These are phyloP conservation scores for Nothopassalora personata DNA, from an alignment of 2,329 filamentous ascomycete genomes.

Conservation along the genomic window DNA sequence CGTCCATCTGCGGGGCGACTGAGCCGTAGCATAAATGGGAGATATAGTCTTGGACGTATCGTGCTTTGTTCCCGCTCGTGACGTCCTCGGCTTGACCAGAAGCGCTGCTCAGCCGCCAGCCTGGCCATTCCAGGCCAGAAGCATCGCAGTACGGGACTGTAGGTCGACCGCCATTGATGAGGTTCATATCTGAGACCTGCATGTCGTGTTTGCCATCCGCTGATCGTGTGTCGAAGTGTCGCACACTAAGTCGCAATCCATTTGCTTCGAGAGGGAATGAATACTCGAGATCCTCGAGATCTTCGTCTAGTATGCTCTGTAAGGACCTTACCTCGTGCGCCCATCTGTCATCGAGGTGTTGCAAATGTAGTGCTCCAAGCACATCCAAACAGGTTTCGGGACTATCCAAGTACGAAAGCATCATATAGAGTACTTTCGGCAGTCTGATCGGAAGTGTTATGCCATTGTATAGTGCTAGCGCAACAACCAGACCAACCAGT, in stretches of 20 bases:
- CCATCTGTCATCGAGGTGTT: conserved; percentile 84
- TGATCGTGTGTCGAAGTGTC: neutral
- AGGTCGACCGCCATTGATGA: neutral
- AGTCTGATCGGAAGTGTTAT: conserved; percentile 87
- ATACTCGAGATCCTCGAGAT: conserved; percentile 77
- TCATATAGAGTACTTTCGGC: conserved; percentile 75
- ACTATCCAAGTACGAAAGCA: conserved; percentile 50
- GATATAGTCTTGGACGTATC: conserved; percentile 80
- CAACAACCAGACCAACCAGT: conserved; percentile 79
- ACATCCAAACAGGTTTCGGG: neutral
- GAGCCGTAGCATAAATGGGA: conserved; percentile 75
- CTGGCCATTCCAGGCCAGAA: conserved; percentile 47
- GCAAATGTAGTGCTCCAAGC: conserved; percentile 43
- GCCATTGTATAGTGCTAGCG: conserved; percentile 87
- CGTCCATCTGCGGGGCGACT: conserved; percentile 68
- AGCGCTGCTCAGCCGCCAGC: conserved; percentile 40
- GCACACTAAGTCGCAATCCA: conserved; percentile 48
- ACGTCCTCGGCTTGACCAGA: conserved; percentile 59
- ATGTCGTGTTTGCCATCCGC: neutral
- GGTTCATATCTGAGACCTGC: neutral
- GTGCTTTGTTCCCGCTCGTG: conserved; percentile 69
- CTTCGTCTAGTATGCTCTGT: conserved; percentile 65
- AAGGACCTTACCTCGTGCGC: conserved; percentile 72
- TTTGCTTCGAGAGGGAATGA: conserved; percentile 68
- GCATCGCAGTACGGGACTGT: neutral